Percentiles rank a stretch among this genome's conserved stretches.
Evolutionary conservation across 768 basidiomycete species (phyloP).

Genomic region (Boletus edulis): DNA sequence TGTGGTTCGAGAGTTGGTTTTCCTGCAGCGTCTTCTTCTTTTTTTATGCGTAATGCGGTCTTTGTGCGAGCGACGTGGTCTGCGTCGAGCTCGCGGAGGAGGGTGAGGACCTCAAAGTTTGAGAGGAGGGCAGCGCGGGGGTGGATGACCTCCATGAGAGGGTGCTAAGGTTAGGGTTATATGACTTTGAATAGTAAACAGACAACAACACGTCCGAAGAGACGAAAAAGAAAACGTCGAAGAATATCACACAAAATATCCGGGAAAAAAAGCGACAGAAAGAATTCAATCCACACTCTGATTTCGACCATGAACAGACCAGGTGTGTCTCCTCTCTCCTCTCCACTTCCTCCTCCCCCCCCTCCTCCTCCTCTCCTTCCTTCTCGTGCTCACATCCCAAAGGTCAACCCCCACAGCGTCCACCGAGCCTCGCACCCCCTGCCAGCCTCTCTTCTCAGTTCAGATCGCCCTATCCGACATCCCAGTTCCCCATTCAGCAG

Average conservation of each 20-base stretch:
- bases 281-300: constrained; percentile 1
- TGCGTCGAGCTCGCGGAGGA: constrained; percentile 73
- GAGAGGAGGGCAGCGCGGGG: constrained; percentile 78
- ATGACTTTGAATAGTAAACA: constrained; percentile 19
- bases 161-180: constrained; percentile 22
- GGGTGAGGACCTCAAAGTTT: constrained; percentile 80
- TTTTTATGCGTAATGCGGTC: constrained; percentile 70
- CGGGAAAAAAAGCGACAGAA: constrained; percentile 12
- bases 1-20: constrained; percentile 31
- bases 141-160: constrained; percentile 35
- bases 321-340: constrained; percentile 36
- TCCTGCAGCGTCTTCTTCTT: constrained; percentile 62
- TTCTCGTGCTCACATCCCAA: constrained; percentile 20
- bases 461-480: constrained; percentile 48
- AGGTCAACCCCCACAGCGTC: constrained; percentile 83
- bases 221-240: constrained; percentile 9
- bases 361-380: constrained; percentile 5
- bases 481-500: constrained; percentile 32
- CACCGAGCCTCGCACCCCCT: constrained; percentile 69
- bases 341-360: no score
- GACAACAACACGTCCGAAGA: constrained; percentile 22
- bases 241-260: not conserved
- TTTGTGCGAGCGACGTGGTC: constrained; percentile 71
- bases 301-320: constrained; percentile 53
- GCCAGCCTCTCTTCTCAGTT: constrained; percentile 62